phyloP scores from a whole-genome alignment of 2,329 filamentous ascomycete species.

The Colletotrichum sansevieriae region DNA sequence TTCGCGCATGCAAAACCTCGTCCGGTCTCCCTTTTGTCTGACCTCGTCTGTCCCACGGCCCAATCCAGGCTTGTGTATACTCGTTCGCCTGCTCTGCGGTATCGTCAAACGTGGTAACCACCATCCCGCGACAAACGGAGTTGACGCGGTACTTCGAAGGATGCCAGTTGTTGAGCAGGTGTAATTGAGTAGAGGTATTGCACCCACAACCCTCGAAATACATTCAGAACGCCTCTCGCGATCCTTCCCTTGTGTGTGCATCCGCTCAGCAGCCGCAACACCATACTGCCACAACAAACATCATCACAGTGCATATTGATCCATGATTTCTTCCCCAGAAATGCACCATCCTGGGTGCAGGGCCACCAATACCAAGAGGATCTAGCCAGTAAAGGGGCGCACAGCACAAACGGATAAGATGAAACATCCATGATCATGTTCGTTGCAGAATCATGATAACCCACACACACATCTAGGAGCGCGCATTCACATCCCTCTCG shows the following conservation, averaged over 20 bases:
- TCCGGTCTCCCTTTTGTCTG: constrained; percentile 28
- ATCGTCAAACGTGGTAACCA: constrained; percentile 19
- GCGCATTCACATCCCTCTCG: constrained; percentile 12
- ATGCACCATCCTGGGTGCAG: constrained; percentile 18
- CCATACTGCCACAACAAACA: background rate
- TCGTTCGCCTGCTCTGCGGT: constrained; percentile 1
- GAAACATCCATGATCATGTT: constrained; percentile 41
- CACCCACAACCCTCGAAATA: constrained; percentile 1
- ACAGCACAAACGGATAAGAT: constrained; percentile 40
- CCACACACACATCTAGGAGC: constrained; percentile 32
- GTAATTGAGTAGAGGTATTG: constrained; percentile 26
- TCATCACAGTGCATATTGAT: constrained; percentile 18
- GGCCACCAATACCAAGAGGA: constrained; percentile 14
- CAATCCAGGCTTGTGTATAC: constrained; percentile 9
- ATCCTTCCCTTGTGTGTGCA: constrained; percentile 21
- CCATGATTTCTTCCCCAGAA: constrained; percentile 16
- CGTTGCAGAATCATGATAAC: constrained; percentile 42
- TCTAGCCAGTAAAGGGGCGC: constrained; percentile 18
- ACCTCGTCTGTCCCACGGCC: constrained; percentile 28
- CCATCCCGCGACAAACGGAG: constrained; percentile 19
- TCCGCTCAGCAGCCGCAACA: constrained; percentile 1
- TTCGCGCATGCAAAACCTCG: constrained; percentile 42
- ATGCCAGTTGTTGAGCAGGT: too few relatives aligned
- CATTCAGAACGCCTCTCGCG: constrained; percentile 17
- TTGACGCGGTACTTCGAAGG: too few relatives aligned